Conservation (phyloP, 208 protist species). For the Leishmania major region DNA sequence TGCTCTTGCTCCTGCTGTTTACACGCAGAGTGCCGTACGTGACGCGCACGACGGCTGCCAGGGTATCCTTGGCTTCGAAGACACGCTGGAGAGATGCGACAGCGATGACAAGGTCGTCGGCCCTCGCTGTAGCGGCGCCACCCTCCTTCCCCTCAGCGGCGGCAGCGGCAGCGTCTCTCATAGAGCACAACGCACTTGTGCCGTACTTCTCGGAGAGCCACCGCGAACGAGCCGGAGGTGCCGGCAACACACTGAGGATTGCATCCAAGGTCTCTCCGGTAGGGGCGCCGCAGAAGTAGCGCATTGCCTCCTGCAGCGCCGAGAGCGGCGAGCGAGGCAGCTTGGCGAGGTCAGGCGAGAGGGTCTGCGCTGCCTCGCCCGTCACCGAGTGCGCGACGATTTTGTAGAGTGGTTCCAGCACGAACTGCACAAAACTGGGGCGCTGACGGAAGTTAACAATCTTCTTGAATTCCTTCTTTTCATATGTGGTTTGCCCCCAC, state of each 20-base stretch:
- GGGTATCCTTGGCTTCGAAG: constrained; percentile 37
- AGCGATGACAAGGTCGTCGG: constrained; percentile 34
- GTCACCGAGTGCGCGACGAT: constrained; percentile 86
- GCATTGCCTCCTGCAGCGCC: constrained; percentile 71
- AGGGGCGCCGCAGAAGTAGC: constrained; percentile 64
- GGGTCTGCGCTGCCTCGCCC: constrained; percentile 51
- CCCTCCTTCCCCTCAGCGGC: not conserved
- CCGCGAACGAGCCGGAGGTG: constrained; percentile 28
- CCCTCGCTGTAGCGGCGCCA: not conserved
- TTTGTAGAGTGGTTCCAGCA: constrained; percentile 99
- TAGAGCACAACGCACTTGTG: constrained; percentile 11
- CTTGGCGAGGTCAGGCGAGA: constrained; percentile 46
- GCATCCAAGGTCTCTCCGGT: constrained; percentile 58
- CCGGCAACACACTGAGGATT: constrained; percentile 67
- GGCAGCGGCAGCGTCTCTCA: not conserved
- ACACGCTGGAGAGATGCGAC: constrained; percentile 63
- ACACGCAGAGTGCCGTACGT: constrained; percentile 48
- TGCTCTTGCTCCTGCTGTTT: constrained; percentile 2
- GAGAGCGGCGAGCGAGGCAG: constrained; percentile 65
- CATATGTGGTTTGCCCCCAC: constrained; percentile 97
- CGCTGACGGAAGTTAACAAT: constrained; percentile 63
- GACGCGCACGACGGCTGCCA: constrained; percentile 72
- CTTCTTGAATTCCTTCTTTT: constrained; percentile 62
- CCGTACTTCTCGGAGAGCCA: constrained; percentile 58
- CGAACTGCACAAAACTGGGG: constrained; percentile 98